These are phyloP conservation scores for Xylariaceae sp. DNA, from an alignment of 2,329 filamentous ascomycete genomes.

Conservation along the genomic window DNA sequence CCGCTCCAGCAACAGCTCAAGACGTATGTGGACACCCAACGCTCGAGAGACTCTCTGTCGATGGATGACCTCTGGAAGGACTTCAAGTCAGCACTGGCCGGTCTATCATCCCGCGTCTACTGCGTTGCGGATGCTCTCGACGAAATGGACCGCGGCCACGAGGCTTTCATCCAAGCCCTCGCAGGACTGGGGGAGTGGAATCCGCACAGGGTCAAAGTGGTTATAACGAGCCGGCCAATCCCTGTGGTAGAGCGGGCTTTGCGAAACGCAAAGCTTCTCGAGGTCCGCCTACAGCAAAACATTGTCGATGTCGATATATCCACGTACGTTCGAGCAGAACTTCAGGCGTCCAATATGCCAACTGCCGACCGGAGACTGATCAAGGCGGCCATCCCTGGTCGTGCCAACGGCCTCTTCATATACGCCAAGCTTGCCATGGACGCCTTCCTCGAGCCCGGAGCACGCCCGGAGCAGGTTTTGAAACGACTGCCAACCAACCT, in stretches of 20 bases:
- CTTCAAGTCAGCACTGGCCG: conserved; percentile 17
- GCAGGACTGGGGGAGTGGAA: too few relatives aligned
- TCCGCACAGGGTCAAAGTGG: too few relatives aligned
- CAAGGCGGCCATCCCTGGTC: conserved; percentile 24
- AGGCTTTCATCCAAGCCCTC: too few relatives aligned
- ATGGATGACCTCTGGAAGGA: conserved; percentile 23
- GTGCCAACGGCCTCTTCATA: conserved; percentile 36
- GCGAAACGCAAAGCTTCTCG: conserved; percentile 14
- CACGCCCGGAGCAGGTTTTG: conserved; percentile 20
- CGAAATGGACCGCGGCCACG: too few relatives aligned
- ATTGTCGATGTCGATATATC: conserved; percentile 33
- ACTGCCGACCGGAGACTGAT: conserved; percentile 14
- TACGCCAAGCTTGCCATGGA: conserved; percentile 37
- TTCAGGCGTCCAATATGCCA: not conserved
- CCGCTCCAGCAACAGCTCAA: conserved; percentile 20
- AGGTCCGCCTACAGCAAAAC: conserved; percentile 29
- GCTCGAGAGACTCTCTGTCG: conserved; percentile 10
- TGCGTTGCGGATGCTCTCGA: too few relatives aligned
- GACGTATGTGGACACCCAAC: conserved; percentile 2
- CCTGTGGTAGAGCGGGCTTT: too few relatives aligned
- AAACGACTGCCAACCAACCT: conserved; percentile 27
- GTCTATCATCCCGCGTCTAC: conserved; percentile 21
- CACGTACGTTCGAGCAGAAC: conserved; percentile 23
- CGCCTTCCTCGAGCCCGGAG: conserved; percentile 21
- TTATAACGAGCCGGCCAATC: too few relatives aligned